Evolutionary conservation across 148 eudicot genomes (phyloP).

Genomic region (Chenopodium berlandieri): DNA sequence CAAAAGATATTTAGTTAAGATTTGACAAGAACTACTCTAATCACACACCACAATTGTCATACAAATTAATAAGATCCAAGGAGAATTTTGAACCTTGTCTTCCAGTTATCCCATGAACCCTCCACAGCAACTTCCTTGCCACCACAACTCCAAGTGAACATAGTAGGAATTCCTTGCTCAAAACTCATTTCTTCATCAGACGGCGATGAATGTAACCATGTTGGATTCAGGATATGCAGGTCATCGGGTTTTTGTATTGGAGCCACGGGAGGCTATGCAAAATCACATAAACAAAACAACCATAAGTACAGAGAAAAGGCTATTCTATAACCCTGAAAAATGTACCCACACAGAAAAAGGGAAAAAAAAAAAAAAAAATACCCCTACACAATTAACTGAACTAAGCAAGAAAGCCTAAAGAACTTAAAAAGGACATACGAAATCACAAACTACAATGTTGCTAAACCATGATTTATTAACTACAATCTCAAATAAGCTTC

Average conservation of each 20-base stretch:
- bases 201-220: slow-evolving; percentile 49
- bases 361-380: too few species aligned
- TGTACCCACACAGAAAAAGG: neutral
- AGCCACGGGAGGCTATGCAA: slow-evolving; percentile 53
- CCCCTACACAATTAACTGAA: neutral
- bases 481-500: neutral
- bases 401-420: too few species aligned
- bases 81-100: slow-evolving; percentile 48
- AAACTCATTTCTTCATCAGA: slow-evolving; percentile 35
- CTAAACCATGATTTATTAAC: neutral
- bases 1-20: neutral
- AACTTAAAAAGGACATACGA: too few species aligned
- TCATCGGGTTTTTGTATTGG: slow-evolving; percentile 76
- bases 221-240: slow-evolving; percentile 44
- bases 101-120: slow-evolving; percentile 97
- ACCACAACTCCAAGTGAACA: slow-evolving; percentile 75
- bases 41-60: slow-evolving; percentile 3
- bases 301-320: neutral
- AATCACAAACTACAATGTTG: neutral
- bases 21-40: neutral
- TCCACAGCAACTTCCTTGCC: slow-evolving; percentile 75
- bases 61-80: neutral
- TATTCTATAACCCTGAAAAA: too few species aligned
- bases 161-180: slow-evolving; percentile 64
- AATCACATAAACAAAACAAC: neutral